These are phyloP conservation scores for Cyberlindnera meyerae DNA, from an alignment of 805 yeast species.

Conservation along the genomic window DNA sequence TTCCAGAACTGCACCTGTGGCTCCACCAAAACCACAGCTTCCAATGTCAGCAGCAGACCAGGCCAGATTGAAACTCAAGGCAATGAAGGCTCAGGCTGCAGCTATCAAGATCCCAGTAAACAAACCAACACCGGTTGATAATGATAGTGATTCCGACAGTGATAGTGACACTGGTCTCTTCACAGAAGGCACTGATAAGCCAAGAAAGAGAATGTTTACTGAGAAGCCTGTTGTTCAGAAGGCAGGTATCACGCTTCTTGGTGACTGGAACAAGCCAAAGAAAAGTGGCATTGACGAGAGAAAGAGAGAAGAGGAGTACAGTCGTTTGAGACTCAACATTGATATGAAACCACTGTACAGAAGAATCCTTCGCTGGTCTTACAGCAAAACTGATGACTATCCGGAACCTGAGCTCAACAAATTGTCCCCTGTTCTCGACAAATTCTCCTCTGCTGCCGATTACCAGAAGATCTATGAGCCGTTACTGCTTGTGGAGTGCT, in stretches of 20 bases:
- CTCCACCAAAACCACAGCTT: slow-evolving; percentile 23
- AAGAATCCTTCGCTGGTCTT: slow-evolving; percentile 74
- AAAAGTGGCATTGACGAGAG: slow-evolving; percentile 28
- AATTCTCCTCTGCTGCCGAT: slow-evolving; percentile 54
- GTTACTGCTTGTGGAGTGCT: slow-evolving; percentile 78
- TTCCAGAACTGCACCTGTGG: slow-evolving; percentile 24
- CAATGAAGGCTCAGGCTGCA: slow-evolving; percentile 29
- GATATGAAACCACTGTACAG: slow-evolving; percentile 71
- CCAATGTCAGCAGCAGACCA: slow-evolving; percentile 35
- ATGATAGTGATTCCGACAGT: slow-evolving; percentile 15
- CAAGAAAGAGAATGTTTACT: slow-evolving; percentile 1
- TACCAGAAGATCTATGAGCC: slow-evolving; percentile 75
- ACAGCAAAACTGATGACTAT: slow-evolving; percentile 45
- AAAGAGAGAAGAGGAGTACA: slow-evolving; percentile 63
- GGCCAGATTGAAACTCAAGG: slow-evolving; percentile 30
- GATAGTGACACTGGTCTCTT: slow-evolving; percentile 25
- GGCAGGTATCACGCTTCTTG: slow-evolving; percentile 32
- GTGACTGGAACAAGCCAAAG: slow-evolving; percentile 26
- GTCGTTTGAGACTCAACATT: slow-evolving; percentile 75
- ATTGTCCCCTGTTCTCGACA: slow-evolving; percentile 40
- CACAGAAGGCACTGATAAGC: background rate
- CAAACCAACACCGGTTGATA: background rate
- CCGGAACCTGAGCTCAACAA: slow-evolving; percentile 49
- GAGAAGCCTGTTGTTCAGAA: slow-evolving; percentile 22
- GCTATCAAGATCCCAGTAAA: slow-evolving; percentile 33